These are phyloP conservation scores for Chaetomiaceae sp. DNA, from an alignment of 2,329 filamentous ascomycete species.

Conservation along the genomic window DNA sequence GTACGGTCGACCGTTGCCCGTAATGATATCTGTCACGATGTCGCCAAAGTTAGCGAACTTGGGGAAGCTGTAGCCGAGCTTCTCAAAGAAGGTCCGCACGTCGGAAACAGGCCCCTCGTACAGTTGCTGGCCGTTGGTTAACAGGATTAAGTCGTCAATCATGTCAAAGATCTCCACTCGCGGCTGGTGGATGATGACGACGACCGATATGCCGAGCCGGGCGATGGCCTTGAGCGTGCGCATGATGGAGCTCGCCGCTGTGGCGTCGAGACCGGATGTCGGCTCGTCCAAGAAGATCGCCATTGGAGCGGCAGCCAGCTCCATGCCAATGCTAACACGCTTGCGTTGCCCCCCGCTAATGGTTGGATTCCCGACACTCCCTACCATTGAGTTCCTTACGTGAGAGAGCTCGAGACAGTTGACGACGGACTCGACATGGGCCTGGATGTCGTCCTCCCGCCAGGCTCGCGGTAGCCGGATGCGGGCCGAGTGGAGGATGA, in stretches of 20 bases:
- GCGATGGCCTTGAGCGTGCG: slow-evolving; percentile 50
- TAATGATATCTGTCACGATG: slow-evolving; percentile 58
- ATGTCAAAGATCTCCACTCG: slow-evolving; percentile 54
- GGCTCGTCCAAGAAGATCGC: slow-evolving; percentile 52
- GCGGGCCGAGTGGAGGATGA: not conserved
- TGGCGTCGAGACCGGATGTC: slow-evolving; percentile 51
- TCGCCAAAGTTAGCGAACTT: slow-evolving; percentile 56
- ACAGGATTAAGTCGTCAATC: slow-evolving; percentile 53
- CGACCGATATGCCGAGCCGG: slow-evolving; percentile 51
- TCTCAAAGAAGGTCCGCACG: slow-evolving; percentile 47
- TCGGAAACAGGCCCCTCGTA: slow-evolving; percentile 47
- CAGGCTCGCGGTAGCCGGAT: not conserved
- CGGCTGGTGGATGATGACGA: slow-evolving; percentile 58
- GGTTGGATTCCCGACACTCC: not conserved
- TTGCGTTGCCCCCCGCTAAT: slow-evolving; percentile 26
- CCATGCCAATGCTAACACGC: slow-evolving; percentile 56
- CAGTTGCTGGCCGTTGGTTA: slow-evolving; percentile 51
- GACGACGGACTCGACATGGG: not conserved
- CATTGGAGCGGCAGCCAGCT: slow-evolving; percentile 54
- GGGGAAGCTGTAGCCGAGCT: too few relatives aligned
- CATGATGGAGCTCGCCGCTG: slow-evolving; percentile 53
- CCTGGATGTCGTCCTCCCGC: not conserved
- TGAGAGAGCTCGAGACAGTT: not conserved
- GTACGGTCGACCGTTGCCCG: slow-evolving; percentile 53
- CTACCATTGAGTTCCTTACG: not conserved